Evolutionary conservation across 1,139 yeast genomes (phyloP).

Genomic region (Suhomyces yuchorum): DNA sequence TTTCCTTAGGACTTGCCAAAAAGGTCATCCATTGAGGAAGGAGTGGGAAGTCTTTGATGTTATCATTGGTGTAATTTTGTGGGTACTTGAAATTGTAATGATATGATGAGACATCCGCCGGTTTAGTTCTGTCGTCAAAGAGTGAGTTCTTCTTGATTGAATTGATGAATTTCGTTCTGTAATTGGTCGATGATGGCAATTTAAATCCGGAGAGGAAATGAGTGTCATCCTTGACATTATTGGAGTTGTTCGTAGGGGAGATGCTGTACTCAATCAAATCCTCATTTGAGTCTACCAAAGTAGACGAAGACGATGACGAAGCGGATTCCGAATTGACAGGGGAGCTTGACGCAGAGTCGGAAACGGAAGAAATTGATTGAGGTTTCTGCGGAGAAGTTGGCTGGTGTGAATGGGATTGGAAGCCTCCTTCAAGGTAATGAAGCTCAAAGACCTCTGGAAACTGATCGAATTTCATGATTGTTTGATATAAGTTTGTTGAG

Average conservation of each 20-base stretch:
- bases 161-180: constrained; percentile 23
- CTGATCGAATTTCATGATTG: constrained; percentile 40
- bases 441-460: constrained; percentile 29
- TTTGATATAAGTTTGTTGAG: constrained; percentile 44
- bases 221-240: constrained; percentile 3
- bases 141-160: constrained; percentile 24
- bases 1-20: constrained; percentile 27
- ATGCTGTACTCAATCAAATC: constrained; percentile 16
- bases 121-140: constrained; percentile 12
- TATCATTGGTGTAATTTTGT: constrained; percentile 32
- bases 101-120: constrained; percentile 1
- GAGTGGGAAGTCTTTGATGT: constrained; percentile 18
- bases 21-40: constrained; percentile 54
- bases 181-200: constrained; percentile 26
- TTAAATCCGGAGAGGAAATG: constrained; percentile 23
- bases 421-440: constrained; percentile 42
- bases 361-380: not conserved
- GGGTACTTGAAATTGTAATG: constrained; percentile 14
- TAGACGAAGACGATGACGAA: constrained; percentile 5
- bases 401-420: constrained; percentile 16
- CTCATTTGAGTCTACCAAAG: constrained; percentile 4
- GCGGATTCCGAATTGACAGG: constrained; percentile 11
- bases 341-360: constrained; percentile 6
- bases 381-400: constrained; percentile 6
- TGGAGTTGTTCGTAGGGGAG: constrained; percentile 2